Evolutionary conservation across 176 grass and related monocot genomes (phyloP), one percentile per base, ranked within the genome.

Genomic region (Otatea glauca): DNA sequence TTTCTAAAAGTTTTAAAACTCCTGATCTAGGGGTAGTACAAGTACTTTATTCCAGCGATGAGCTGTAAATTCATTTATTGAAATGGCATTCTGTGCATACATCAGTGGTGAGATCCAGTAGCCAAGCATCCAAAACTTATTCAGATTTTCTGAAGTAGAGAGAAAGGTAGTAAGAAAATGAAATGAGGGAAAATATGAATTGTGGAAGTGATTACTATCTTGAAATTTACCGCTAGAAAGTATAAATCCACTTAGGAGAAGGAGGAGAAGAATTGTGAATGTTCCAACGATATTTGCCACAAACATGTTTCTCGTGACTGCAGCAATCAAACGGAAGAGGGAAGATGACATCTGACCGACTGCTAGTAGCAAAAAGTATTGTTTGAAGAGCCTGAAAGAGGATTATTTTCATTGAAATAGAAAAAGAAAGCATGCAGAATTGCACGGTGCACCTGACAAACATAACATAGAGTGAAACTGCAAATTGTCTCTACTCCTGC

Each of bases 71-170:
- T 97, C 95, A 74, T 97, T 97, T 15, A 81, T 79, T 53, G 95
- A 84, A 16, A 97, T 81, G 13, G 89, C 91, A 87, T 94, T 97
- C 81, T 97, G 95, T 4, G 91, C 84, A 38, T 94, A 97, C 91
- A 90, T 97, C 72, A 97, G 43, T 10, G 95, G 95, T 47, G 95
- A 94, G 83, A 97, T 88, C 95, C 95, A 97, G 82, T 94, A 98
- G 25, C 92, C 95, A 91, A 65, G 91, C 92, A 23, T 86, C 95
- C 95, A 98, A 21, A 92, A 97, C 87, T 93, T 92, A 80, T 95
- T 95, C 37, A 98, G 82, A 71, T 95, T 74, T 0, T 91, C 93
- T 98, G 68, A 68, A 75, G 9, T 13, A 42, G 20, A 83, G 42
- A 83, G 32, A 76, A 55, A 20, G 34, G 32, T 17, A 44, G n/a